A percentile compares a stretch with the other conserved stretches of the same genome.
Conservation (phyloP, 1,139 yeast genomes). For the Candida anutae region DNA sequence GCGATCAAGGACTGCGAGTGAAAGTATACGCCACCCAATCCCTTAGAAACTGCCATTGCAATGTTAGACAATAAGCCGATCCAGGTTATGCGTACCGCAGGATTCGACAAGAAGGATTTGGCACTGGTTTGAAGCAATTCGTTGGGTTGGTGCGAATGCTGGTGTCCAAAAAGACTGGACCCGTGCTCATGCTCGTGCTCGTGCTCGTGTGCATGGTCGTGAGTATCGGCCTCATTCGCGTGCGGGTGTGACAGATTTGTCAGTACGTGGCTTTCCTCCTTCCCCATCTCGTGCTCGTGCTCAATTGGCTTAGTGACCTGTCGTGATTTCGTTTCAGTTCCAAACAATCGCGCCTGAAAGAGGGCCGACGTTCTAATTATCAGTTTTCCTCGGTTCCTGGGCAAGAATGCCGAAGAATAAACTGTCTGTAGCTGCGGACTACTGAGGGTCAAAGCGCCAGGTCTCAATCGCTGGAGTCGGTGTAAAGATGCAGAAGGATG, state of each 20-base stretch:
- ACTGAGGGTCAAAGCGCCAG: no score
- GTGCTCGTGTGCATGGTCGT: constrained; percentile 2
- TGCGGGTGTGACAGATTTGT: background rate
- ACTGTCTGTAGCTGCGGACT: no score
- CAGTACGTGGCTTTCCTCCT: no score
- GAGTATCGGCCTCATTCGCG: background rate
- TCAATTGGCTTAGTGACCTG: no score
- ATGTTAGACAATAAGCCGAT: constrained; percentile 78
- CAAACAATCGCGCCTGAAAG: no score
- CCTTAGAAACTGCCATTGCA: constrained; percentile 80
- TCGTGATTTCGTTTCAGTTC: no score
- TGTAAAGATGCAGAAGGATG: no score
- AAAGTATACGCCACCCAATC: constrained; percentile 81
- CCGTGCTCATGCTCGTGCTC: constrained; percentile 4
- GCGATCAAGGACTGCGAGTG: constrained; percentile 93
- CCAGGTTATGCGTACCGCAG: constrained; percentile 92
- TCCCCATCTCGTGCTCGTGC: no score
- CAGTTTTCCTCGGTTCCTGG: no score
- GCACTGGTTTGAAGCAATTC: constrained; percentile 27
- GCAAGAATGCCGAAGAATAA: no score
- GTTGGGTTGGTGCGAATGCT: constrained; percentile 35
- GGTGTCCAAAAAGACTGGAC: constrained; percentile 11
- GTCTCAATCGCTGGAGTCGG: no score
- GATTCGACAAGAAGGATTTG: constrained; percentile 42
- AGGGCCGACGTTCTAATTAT: no score